Conservation (phyloP, 345 rosid species). For the Gossypium herbaceum region DNA sequence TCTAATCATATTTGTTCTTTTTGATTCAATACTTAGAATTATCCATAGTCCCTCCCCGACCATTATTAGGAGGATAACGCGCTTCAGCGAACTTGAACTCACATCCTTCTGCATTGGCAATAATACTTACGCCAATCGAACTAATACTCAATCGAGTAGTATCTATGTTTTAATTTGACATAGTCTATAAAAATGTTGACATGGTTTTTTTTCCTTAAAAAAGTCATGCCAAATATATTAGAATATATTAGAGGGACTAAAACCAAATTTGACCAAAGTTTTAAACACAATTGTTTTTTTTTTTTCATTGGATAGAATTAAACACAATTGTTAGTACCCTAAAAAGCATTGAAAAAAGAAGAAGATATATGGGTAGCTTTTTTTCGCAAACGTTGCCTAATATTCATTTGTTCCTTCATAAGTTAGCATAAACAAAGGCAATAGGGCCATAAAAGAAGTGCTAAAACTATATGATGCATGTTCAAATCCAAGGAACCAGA, state of each 20-base stretch:
- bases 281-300: too few species aligned
- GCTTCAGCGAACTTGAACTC: too few species aligned
- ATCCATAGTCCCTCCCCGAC: rapidly evolving
- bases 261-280: neutral
- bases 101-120: too few species aligned
- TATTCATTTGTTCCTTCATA: neutral
- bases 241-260: neutral
- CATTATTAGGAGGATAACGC: too few species aligned
- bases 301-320: neutral
- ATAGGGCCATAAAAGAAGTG: neutral
- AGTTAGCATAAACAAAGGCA: neutral
- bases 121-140: rapidly evolving
- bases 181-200: neutral
- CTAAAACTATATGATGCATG: too few species aligned
- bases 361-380: neutral
- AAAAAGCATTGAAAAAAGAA: neutral
- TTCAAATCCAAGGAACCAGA: too few species aligned
- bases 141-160: neutral
- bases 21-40: too few species aligned
- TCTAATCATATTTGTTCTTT: too few species aligned
- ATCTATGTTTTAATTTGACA: neutral
- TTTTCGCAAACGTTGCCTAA: neutral
- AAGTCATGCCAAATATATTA: neutral
- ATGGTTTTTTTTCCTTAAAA: neutral
- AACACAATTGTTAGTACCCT: neutral